Percentiles rank a stretch among this genome's conserved stretches.
Evolutionary conservation across 495 filamentous ascomycete species (phyloP).

Genomic region (Penicillium silybi): DNA sequence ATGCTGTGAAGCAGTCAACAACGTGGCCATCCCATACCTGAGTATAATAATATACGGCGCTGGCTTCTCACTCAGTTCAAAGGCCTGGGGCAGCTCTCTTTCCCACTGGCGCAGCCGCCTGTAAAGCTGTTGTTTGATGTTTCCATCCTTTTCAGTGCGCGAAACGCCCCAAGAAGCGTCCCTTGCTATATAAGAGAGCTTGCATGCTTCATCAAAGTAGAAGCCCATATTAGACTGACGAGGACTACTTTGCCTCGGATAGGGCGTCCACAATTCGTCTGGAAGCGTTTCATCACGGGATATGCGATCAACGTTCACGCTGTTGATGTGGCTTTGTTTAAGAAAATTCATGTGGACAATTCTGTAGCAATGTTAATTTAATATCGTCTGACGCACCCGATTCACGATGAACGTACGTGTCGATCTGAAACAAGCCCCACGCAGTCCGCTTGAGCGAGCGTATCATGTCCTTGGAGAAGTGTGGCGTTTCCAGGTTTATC

Average conservation of each 20-base stretch:
- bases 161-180: conserved; percentile 19
- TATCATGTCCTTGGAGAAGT: conserved; percentile 24
- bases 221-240: conserved; percentile 20
- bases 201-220: conserved; percentile 32
- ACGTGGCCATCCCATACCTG: conserved; percentile 10
- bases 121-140: conserved; percentile 20
- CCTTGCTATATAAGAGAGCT: conserved; percentile 26
- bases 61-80: conserved; percentile 9
- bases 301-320: conserved; percentile 19
- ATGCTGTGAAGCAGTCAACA: background rate
- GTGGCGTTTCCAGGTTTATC: conserved; percentile 3
- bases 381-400: background rate
- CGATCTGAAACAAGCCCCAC: conserved; percentile 33
- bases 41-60: conserved; percentile 31
- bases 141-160: conserved; percentile 3
- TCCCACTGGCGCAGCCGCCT: conserved; percentile 21
- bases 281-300: conserved; percentile 2
- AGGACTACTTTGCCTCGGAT: conserved; percentile 12
- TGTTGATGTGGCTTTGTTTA: conserved; percentile 22
- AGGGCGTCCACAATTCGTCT: conserved; percentile 21
- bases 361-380: conserved; percentile 5
- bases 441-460: conserved; percentile 24
- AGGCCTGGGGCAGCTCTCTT: conserved; percentile 10
- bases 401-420: conserved; percentile 21
- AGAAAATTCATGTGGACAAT: conserved; percentile 33